These are phyloP conservation scores for Gastrolobium bilobum DNA, from an alignment of 306 rosid genomes.

Conservation along the genomic window DNA sequence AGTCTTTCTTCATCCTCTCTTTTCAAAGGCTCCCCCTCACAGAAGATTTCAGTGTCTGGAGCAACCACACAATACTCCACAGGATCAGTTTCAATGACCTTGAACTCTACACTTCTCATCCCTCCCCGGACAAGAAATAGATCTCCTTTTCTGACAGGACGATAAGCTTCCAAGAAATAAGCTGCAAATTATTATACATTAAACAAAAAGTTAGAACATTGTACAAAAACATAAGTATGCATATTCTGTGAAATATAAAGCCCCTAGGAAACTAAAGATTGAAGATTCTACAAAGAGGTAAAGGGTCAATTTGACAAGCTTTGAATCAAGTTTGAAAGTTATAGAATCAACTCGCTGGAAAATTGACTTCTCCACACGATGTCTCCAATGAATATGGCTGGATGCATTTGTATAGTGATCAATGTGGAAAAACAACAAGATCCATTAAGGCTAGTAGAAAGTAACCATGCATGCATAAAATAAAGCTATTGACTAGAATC, in stretches of 20 bases:
- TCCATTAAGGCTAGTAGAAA: neutral
- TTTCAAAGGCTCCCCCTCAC: conserved; percentile 72
- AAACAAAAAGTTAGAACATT: conserved; percentile 23
- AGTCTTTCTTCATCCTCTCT: conserved; percentile 75
- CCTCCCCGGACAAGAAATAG: conserved; percentile 76
- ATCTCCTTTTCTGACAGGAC: conserved; percentile 78
- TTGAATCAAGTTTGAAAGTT: neutral
- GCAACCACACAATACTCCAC: conserved; percentile 74
- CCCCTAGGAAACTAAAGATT: conserved; percentile 12
- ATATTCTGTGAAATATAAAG: conserved; percentile 14
- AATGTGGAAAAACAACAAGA: neutral
- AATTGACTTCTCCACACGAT: neutral
- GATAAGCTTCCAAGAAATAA: conserved; percentile 75
- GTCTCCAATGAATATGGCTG: neutral
- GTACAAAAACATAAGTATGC: conserved; percentile 39
- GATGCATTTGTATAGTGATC: neutral
- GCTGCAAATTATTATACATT: conserved; percentile 53
- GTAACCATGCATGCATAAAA: neutral
- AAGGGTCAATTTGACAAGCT: neutral
- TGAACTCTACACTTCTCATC: conserved; percentile 80
- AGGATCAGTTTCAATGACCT: conserved; percentile 77
- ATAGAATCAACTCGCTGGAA: neutral
- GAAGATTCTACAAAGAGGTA: neutral
- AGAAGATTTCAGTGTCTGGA: conserved; percentile 73
- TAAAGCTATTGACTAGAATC: conserved; percentile 7